Conservation (phyloP, 495 filamentous ascomycete genomes). For the Neurospora sp. region DNA sequence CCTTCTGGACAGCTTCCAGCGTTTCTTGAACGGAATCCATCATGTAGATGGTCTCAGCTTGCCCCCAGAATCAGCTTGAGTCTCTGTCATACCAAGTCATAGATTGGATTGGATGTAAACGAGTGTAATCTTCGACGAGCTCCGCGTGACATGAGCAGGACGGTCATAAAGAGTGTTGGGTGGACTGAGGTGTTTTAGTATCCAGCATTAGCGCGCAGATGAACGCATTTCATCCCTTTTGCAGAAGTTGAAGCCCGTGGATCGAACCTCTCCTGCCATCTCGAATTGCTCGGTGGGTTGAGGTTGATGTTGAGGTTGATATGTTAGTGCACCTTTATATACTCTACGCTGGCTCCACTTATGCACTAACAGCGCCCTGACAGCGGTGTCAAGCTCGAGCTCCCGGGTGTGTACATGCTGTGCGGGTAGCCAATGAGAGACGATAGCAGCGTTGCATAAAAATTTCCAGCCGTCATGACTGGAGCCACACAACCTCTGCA, state of each 20-base stretch:
- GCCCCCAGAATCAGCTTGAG: neutral
- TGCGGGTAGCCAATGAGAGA: slow-evolving; percentile 11
- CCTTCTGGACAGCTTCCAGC: slow-evolving; percentile 14
- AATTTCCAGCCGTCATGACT: slow-evolving; percentile 12
- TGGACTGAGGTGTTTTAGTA: neutral
- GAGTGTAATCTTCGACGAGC: neutral
- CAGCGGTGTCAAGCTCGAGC: neutral
- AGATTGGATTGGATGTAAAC: neutral
- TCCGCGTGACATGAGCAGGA: neutral
- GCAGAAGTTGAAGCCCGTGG: neutral
- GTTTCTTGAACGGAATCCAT: slow-evolving; percentile 8
- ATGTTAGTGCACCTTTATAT: neutral
- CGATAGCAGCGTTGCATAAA: slow-evolving; percentile 8
- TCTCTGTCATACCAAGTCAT: neutral
- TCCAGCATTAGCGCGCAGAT: neutral
- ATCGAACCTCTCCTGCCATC: neutral
- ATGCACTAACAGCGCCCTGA: neutral
- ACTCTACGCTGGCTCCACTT: neutral
- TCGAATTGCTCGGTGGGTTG: neutral
- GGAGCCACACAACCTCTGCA: neutral
- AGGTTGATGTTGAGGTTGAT: slow-evolving; percentile 1
- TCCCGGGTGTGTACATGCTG: slow-evolving; percentile 2
- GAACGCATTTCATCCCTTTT: neutral
- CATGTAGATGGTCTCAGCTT: neutral
- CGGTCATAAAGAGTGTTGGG: neutral